Percentiles rank a stretch among this genome's conserved stretches.
phyloP scores from a whole-genome alignment of 768 basidiomycete genomes.

The Naematelia aurantialba region DNA sequence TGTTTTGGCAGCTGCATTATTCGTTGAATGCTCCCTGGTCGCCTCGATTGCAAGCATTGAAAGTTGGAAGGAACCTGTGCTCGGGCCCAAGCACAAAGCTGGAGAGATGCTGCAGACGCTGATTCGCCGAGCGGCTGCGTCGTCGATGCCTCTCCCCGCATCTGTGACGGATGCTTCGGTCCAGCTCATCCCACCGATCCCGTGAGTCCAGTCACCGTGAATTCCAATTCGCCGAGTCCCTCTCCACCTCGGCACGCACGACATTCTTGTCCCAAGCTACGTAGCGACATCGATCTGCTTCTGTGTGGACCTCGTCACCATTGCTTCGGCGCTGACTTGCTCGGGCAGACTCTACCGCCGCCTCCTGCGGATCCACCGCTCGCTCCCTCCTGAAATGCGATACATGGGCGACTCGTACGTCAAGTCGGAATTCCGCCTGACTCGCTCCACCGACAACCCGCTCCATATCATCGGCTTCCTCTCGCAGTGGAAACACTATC shows the following conservation, averaged over 20 bases:
- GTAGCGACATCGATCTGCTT: too few species aligned
- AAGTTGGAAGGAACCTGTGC: too few species aligned
- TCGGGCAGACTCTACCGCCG: constrained; percentile 83
- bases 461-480: constrained; percentile 90
- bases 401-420: constrained; percentile 80
- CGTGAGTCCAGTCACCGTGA: too few species aligned
- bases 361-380: constrained; percentile 72
- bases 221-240: too few species aligned
- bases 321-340: too few species aligned
- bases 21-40: neutral
- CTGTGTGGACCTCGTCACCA: too few species aligned
- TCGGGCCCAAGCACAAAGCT: too few species aligned
- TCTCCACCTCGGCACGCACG: too few species aligned
- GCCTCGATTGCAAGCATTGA: neutral
- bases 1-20: too few species aligned
- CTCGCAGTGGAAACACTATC: constrained; percentile 90
- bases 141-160: constrained; percentile 57
- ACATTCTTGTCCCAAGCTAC: too few species aligned
- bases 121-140: constrained; percentile 56
- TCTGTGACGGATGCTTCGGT: constrained; percentile 64
- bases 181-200: constrained; percentile 73
- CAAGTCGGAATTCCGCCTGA: constrained; percentile 83
- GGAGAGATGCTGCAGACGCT: constrained; percentile 33
- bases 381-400: constrained; percentile 72
- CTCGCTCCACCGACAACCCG: constrained; percentile 74